Percentiles rank a stretch among this genome's conserved stretches.
Evolutionary conservation across 2,329 filamentous ascomycete genomes (phyloP).

Genomic region (Dactylonectria macrodidyma): DNA sequence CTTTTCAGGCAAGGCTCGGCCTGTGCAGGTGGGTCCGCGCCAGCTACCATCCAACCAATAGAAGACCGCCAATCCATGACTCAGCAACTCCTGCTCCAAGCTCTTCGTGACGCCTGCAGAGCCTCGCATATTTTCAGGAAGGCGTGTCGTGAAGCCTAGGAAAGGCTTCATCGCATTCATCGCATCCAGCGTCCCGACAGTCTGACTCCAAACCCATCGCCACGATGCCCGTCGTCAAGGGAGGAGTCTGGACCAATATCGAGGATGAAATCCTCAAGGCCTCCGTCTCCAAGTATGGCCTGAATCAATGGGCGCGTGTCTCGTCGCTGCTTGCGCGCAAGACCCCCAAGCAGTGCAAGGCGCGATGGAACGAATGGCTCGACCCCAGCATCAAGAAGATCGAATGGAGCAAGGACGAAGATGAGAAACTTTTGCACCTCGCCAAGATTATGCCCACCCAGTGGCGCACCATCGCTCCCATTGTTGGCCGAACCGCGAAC

Average conservation of each 20-base stretch:
- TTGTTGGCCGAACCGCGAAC: conserved; percentile 95
- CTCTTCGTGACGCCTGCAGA: conserved; percentile 28
- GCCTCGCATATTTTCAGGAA: conserved; percentile 49
- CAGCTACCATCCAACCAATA: conserved; percentile 30
- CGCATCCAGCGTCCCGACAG: conserved; percentile 24
- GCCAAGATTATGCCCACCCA: conserved; percentile 99
- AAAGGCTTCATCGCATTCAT: conserved; percentile 40
- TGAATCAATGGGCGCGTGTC: conserved; percentile 98
- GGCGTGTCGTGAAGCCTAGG: conserved; percentile 43
- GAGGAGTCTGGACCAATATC: conserved; percentile 82
- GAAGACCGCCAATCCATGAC: conserved; percentile 29
- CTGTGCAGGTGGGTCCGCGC: neutral
- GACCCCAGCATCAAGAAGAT: conserved; percentile 98
- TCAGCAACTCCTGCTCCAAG: conserved; percentile 39
- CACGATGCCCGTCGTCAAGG: conserved; percentile 80
- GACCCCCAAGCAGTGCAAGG: conserved; percentile 99
- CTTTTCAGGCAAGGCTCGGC: conserved; percentile 1
- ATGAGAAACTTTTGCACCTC: conserved; percentile 95
- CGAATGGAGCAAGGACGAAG: conserved; percentile 98
- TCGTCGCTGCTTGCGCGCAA: conserved; percentile 97
- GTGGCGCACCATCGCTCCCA: conserved; percentile 98
- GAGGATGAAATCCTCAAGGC: conserved; percentile 98
- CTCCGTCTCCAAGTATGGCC: conserved; percentile 92
- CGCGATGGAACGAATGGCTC: conserved; percentile 98
- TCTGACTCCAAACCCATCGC: conserved; percentile 40